Conservation (phyloP, 257 asterid genomes). For the Capsicum chinense region DNA sequence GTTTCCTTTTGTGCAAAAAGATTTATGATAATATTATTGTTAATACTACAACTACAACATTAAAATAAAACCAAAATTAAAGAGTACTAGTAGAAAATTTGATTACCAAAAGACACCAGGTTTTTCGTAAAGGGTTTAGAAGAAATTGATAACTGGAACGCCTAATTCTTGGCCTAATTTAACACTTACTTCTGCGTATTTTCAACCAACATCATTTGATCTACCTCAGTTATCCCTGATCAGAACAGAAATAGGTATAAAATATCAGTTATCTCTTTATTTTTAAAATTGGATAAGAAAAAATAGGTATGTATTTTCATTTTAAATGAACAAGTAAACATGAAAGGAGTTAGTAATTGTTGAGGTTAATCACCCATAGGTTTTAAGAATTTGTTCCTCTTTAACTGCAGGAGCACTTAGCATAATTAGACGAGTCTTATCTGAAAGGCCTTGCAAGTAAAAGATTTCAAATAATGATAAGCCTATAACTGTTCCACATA, state of each 20-base stretch:
- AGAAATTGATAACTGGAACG: neutral
- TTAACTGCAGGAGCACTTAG: neutral
- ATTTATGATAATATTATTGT: too few species aligned
- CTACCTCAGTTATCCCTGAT: neutral
- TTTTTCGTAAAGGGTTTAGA: neutral
- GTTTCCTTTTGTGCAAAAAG: too few species aligned
- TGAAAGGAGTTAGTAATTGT: neutral
- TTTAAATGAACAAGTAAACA: too few species aligned
- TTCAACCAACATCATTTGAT: neutral
- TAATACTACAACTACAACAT: neutral
- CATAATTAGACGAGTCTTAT: conserved; percentile 3
- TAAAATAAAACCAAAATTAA: neutral
- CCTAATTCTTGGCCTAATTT: conserved; percentile 1
- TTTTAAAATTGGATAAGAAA: too few species aligned
- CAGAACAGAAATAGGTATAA: neutral
- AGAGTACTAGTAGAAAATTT: neutral
- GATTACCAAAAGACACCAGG: neutral
- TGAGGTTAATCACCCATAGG: neutral
- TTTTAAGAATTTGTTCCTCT: neutral
- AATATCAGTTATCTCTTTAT: too few species aligned
- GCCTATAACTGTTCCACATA: too few species aligned
- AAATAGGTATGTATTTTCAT: too few species aligned
- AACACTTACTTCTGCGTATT: neutral
- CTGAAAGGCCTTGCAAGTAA: neutral
- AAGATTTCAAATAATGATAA: too few species aligned